Percentiles rank a stretch among this genome's conserved stretches.
phyloP scores from a whole-genome alignment of 2,329 filamentous ascomycete genomes.

The Sphaerostilbella broomeana region DNA sequence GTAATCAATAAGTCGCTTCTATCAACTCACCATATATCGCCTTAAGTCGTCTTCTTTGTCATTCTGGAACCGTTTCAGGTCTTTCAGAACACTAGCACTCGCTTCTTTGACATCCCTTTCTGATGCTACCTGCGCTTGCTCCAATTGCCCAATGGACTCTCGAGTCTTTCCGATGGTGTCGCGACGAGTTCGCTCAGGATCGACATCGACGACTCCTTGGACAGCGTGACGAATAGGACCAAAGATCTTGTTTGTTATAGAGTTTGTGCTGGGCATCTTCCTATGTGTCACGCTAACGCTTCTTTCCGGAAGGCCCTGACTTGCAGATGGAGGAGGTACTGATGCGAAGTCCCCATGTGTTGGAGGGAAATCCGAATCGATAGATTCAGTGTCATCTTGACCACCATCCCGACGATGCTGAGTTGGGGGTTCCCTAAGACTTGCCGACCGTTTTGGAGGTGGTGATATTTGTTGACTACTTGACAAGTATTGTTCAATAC shows the following conservation, averaged over 20 bases:
- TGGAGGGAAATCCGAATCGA: constrained; percentile 93
- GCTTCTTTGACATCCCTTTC: constrained; percentile 92
- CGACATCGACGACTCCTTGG: constrained; percentile 91
- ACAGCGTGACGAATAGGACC: constrained; percentile 92
- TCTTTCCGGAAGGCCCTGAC: constrained; percentile 61
- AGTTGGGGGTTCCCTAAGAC: constrained; percentile 44
- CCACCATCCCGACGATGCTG: constrained; percentile 50
- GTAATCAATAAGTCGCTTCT: background rate
- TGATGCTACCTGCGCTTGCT: constrained; percentile 82
- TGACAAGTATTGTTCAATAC: constrained; percentile 88
- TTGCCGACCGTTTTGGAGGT: constrained; percentile 60
- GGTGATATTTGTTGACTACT: constrained; percentile 58
- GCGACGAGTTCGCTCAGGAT: constrained; percentile 84
- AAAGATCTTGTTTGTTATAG: constrained; percentile 90
- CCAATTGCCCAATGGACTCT: constrained; percentile 77
- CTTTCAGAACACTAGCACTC: constrained; percentile 78
- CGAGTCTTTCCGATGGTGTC: constrained; percentile 95
- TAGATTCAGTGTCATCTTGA: constrained; percentile 75
- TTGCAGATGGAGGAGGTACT: constrained; percentile 60
- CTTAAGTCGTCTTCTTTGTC: constrained; percentile 94
- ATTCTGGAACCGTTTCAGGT: constrained; percentile 84
- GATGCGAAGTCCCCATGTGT: constrained; percentile 66
- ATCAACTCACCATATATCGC: constrained; percentile 81
- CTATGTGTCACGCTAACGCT: constrained; percentile 52
- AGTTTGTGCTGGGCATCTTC: constrained; percentile 79